A percentile compares a stretch with the other conserved stretches of the same genome.
Evolutionary conservation across 176 grass and related monocot species (phyloP).

Genomic region (Microstegium vimineum): DNA sequence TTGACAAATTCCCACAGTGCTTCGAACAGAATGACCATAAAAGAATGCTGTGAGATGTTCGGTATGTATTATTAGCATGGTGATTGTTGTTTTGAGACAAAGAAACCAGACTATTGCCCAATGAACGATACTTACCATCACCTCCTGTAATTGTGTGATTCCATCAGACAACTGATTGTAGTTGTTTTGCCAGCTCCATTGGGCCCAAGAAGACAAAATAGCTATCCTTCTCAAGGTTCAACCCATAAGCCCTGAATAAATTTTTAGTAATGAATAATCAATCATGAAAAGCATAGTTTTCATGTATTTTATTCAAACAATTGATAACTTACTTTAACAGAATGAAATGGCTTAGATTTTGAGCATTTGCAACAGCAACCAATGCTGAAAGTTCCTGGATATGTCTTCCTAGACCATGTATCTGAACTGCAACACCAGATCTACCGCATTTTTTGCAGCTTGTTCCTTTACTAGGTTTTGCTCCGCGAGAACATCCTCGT

Average conservation of each 20-base stretch:
- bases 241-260: slow-evolving; percentile 81
- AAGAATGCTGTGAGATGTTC: slow-evolving; percentile 59
- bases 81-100: not conserved
- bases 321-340: slow-evolving; percentile 67
- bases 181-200: slow-evolving; percentile 99
- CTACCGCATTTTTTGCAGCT: slow-evolving; percentile 51
- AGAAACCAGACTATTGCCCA: not conserved
- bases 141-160: slow-evolving; percentile 86
- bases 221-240: slow-evolving; percentile 85
- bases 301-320: not conserved
- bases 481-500: slow-evolving; percentile 88
- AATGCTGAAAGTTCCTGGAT: slow-evolving; percentile 69
- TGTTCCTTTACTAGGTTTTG: slow-evolving; percentile 64
- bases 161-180: slow-evolving; percentile 86
- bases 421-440: slow-evolving; percentile 72
- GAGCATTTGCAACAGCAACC: slow-evolving; percentile 77
- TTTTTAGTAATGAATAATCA: slow-evolving; percentile 18
- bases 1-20: slow-evolving; percentile 73
- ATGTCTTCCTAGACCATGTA: slow-evolving; percentile 80
- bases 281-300: not conserved
- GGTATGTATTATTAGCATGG: slow-evolving; percentile 27
- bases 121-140: slow-evolving; percentile 57
- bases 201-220: slow-evolving; percentile 95
- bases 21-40: slow-evolving; percentile 85
- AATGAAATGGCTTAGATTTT: slow-evolving; percentile 78